Evolutionary conservation across 345 rosid genomes (phyloP).

Genomic region (Hibiscus mutabilis): DNA sequence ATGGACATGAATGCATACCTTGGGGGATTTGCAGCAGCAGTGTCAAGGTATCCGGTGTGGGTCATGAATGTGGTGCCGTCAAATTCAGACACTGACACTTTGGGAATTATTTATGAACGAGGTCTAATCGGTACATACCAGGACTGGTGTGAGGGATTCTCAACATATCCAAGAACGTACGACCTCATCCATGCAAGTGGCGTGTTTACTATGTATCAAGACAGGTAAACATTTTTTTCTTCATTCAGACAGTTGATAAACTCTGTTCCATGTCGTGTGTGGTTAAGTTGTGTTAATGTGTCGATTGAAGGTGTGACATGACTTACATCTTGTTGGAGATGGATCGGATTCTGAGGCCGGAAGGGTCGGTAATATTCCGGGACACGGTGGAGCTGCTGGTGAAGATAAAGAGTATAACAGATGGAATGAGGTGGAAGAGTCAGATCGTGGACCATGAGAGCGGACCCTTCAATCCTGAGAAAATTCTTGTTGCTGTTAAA

Average conservation of each 20-base stretch:
- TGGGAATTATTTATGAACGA: constrained; percentile 74
- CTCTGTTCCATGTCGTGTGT: neutral
- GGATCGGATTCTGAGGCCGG: constrained; percentile 92
- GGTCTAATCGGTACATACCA: constrained; percentile 86
- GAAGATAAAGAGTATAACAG: constrained; percentile 59
- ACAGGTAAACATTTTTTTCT: constrained; percentile 40
- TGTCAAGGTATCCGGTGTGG: constrained; percentile 72
- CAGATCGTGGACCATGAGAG: constrained; percentile 82
- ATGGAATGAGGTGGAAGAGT: constrained; percentile 87
- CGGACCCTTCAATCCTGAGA: constrained; percentile 94
- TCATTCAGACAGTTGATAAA: neutral
- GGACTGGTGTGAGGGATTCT: constrained; percentile 97
- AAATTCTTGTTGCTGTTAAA: constrained; percentile 77
- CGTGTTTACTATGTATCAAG: constrained; percentile 70
- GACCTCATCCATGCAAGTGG: constrained; percentile 87
- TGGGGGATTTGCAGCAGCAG: constrained; percentile 83
- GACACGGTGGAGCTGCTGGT: constrained; percentile 73
- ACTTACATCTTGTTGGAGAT: constrained; percentile 83
- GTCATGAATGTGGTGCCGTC: constrained; percentile 88
- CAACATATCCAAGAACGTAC: constrained; percentile 94
- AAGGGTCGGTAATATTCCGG: constrained; percentile 87
- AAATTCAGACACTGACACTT: constrained; percentile 56
- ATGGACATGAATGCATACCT: constrained; percentile 96
- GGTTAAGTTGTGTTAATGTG: constrained; percentile 8
- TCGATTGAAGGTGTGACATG: constrained; percentile 63